phyloP scores from a whole-genome alignment of 805 yeast species.

The Ogataea allantospora region DNA sequence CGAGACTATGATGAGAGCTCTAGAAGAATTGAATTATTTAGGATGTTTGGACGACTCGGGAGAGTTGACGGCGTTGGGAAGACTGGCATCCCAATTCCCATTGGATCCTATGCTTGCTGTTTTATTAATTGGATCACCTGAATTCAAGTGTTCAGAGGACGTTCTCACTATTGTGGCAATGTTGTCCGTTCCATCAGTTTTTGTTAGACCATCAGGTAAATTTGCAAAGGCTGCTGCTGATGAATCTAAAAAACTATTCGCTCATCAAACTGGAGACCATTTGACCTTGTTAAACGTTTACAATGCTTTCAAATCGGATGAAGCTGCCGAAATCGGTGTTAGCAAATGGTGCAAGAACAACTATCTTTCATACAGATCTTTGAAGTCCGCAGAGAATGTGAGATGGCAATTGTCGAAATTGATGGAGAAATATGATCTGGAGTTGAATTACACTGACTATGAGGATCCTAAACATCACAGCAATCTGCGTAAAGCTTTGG shows the following conservation, averaged over 20 bases:
- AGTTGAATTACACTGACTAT: conserved; percentile 63
- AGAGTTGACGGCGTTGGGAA: conserved; percentile 81
- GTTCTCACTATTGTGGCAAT: conserved; percentile 84
- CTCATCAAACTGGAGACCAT: conserved; percentile 95
- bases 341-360: conserved; percentile 91
- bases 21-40: conserved; percentile 89
- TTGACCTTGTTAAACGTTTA: conserved; percentile 85
- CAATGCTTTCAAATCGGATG: conserved; percentile 76
- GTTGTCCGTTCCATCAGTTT: conserved; percentile 90
- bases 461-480: conserved; percentile 66
- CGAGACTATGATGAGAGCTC: conserved; percentile 98
- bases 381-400: conserved; percentile 83
- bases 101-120: conserved; percentile 95
- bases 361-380: conserved; percentile 78
- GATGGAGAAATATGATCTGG: conserved; percentile 79
- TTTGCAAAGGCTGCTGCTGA: conserved; percentile 86
- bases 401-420: conserved; percentile 77
- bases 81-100: conserved; percentile 90
- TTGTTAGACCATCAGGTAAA: conserved; percentile 86
- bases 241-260: conserved; percentile 81
- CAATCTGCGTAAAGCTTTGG: conserved; percentile 80
- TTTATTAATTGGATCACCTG: conserved; percentile 84
- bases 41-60: conserved; percentile 92
- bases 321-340: conserved; percentile 62
- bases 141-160: conserved; percentile 84